Evolutionary conservation across 495 filamentous ascomycete species (phyloP).

Genomic region (Usnea hakonensis): DNA sequence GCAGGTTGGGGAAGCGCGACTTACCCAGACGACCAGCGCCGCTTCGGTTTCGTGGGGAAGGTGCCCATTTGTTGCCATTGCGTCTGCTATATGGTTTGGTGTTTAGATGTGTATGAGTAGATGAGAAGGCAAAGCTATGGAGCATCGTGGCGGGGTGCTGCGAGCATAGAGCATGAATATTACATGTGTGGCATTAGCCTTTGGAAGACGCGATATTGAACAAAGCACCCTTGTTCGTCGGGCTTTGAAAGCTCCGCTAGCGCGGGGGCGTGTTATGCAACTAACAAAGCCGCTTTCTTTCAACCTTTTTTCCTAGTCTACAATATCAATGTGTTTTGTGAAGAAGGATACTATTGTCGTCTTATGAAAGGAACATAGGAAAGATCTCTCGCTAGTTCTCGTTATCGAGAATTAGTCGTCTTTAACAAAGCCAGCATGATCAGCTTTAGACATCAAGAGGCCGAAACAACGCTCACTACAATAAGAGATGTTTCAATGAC

Average conservation of each 20-base stretch:
- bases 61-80: constrained; percentile 20
- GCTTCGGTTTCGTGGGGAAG: constrained; percentile 22
- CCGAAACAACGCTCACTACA: too few relatives aligned
- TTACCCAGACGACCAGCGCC: constrained; percentile 51
- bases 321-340: neutral
- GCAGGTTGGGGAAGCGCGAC: constrained; percentile 11
- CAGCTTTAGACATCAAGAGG: too few relatives aligned
- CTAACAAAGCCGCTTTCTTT: constrained; percentile 7
- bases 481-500: too few relatives aligned
- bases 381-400: too few relatives aligned
- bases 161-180: constrained; percentile 7
- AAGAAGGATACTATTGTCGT: neutral
- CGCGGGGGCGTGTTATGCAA: neutral
- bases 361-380: neutral
- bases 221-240: constrained; percentile 15
- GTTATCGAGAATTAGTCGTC: too few relatives aligned
- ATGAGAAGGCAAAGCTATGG: constrained; percentile 7
- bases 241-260: constrained; percentile 15
- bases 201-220: constrained; percentile 15
- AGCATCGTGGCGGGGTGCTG: constrained; percentile 16
- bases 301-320: neutral
- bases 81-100: neutral
- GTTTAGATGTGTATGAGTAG: constrained; percentile 1
- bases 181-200: neutral
- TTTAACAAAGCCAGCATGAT: too few relatives aligned